phyloP scores from a whole-genome alignment of 345 rosid species.

The Firmiana major region DNA sequence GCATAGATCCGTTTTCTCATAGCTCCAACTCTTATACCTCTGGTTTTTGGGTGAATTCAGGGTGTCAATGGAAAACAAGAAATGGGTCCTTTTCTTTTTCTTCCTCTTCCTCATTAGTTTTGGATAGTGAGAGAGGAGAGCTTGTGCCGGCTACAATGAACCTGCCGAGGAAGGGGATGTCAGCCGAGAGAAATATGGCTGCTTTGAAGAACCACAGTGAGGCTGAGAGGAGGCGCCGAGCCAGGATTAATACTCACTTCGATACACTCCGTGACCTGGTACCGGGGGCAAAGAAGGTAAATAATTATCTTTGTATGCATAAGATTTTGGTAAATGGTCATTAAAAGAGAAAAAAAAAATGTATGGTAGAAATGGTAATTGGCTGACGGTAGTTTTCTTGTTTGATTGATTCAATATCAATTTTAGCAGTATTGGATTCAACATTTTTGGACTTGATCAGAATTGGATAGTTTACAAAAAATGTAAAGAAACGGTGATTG shows the following conservation, averaged over 20 bases:
- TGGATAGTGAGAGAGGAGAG: conserved; percentile 48
- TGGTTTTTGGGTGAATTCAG: neutral
- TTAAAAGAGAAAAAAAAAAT: neutral
- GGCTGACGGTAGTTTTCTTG: neutral
- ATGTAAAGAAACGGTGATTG: neutral
- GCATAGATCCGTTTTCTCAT: neutral
- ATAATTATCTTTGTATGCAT: neutral
- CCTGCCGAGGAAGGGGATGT: conserved; percentile 20
- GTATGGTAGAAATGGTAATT: neutral
- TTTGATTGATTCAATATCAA: neutral
- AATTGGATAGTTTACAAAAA: neutral
- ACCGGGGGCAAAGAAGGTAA: conserved; percentile 46
- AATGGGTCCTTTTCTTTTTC: neutral
- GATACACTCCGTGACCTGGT: conserved; percentile 45
- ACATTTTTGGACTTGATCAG: neutral
- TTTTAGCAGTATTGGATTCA: neutral
- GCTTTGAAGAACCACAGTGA: conserved; percentile 57
- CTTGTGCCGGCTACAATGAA: conserved; percentile 34
- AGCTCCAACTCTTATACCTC: neutral
- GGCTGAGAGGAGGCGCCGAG: conserved; percentile 56
- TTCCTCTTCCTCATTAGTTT: conserved; percentile 24
- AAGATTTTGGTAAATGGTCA: neutral
- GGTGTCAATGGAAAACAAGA: neutral
- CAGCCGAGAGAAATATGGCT: conserved; percentile 33
- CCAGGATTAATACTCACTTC: conserved; percentile 48